Base-by-base conservation (phyloP, 768 basidiomycete genomes). In the Leccinum uliginosum region DNA sequence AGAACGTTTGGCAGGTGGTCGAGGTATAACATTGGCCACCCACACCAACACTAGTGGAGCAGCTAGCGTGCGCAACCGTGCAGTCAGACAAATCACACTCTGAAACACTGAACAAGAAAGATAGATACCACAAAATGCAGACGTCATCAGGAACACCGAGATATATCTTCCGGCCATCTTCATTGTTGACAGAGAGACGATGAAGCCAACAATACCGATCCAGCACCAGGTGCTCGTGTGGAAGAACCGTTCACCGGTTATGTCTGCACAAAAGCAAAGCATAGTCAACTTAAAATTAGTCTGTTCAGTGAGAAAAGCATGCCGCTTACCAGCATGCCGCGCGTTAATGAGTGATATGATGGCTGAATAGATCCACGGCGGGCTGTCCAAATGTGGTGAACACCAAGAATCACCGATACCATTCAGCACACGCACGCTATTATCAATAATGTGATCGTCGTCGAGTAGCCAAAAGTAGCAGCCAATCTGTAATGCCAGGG, bases 241-340 rank as follows among this genome's bases (percentile, higher is more conserved):
- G 75, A 84, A 83, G 71, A 81, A 86, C 6, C 84, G 78, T 68
- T 86, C 85, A 0, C 84, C 85, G 4, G 82, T 82, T 55, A 71
- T 73, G 59, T 86, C 85, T 80, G 34, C 19, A 26, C 47, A 2
- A 24, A 53, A 11, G 23, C 8, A 38, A n/a, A 76, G 75, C 6
- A 11, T 10, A 2, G 19, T 34, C 44, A 44, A 24, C 26, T 29
- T 2, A 9, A 44, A 15, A 8, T 21, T 4, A 34, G 26, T 24
- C 10, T 47, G 47, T 44, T 21, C n/a, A 8, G 21, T 14, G 43
- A 21, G 11, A 14, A 14, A 12, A 21, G 35, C 17, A 48, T 8
- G n/a, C 27, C 3, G 27, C 75, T 46, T 53, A 75, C 78, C 78
- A 15, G 83, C 80, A 38, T 38, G 35, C 35, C 35, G n/a, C 17